Evolutionary conservation across 2,329 filamentous ascomycete genomes (phyloP).

Genomic region (Lanzia echinophila): DNA sequence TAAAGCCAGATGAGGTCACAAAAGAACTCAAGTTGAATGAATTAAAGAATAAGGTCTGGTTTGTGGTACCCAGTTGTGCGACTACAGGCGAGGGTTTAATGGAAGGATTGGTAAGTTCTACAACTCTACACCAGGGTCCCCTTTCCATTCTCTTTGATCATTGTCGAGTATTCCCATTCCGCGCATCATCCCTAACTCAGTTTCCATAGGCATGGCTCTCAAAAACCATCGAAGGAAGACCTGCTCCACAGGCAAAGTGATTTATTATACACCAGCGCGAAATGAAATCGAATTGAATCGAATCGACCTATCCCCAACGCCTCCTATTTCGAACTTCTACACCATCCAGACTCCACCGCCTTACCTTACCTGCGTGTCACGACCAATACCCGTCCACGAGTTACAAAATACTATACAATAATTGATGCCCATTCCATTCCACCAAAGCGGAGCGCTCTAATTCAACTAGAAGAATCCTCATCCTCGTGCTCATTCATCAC

Average conservation of each 20-base stretch:
- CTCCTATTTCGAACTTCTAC: background rate
- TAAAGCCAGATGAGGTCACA: constrained; percentile 75
- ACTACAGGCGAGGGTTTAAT: constrained; percentile 75
- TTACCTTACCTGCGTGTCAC: no score
- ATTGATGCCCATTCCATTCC: no score
- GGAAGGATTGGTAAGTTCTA: constrained; percentile 59
- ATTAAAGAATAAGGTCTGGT: constrained; percentile 79
- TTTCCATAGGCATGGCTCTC: constrained; percentile 60
- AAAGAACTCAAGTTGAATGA: constrained; percentile 69
- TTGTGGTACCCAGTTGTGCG: constrained; percentile 75
- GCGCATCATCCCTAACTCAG: constrained; percentile 3
- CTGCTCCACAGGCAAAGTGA: constrained; percentile 22
- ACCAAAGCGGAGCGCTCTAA: no score
- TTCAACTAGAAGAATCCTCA: no score
- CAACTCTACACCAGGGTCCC: background rate
- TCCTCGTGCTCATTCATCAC: no score
- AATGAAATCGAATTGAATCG: background rate
- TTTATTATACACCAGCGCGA: background rate
- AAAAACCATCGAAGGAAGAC: constrained; percentile 67
- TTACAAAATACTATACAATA: no score
- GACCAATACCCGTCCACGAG: no score
- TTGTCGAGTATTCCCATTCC: no score
- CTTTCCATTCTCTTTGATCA: background rate
- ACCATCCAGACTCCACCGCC: background rate
- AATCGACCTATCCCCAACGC: no score